Base-by-base conservation (phyloP, 1,139 yeast genomes). In the Pneumocystis jirovecii region DNA sequence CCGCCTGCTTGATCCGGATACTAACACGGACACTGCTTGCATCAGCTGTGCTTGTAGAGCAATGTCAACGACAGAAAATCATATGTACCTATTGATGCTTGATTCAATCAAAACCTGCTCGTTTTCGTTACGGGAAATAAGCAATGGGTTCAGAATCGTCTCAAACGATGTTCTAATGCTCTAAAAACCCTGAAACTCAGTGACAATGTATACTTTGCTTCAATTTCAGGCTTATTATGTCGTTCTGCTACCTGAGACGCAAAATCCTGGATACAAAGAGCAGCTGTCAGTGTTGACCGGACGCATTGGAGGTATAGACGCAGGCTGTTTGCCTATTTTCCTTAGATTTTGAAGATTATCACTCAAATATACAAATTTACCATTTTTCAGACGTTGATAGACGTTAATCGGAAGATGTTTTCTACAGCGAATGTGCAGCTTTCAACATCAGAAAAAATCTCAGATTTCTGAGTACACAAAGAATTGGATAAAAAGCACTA, bases 201-300 rank as follows among this genome's bases (percentile, higher is more conserved):
- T 8, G 21, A 21, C 12, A 56, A 35, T 15, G 1, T 15, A 25
- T 39, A 60, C 61, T 15, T 83, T 61, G 88, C 93, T 76, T 93
- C 99, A 64, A 93, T 86, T 76, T 93, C 99, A 3, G 99, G 99
- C 70, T 95, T 83, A 77, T 93, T 93, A 79, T 93, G 98, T 76
- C 99, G 86, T 78, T 93, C 99, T 19, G 88, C 96, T 68, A 88
- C 82, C 76, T 91, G 96, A 15, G 97, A 91, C 34, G 97, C 87
- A 76, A 95, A 95, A 78, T 91, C 93, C 74, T 91, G 95, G 70
- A 93, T 80, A 72, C 96, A 89, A 65, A 93, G 81, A n/a, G 97
- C 96, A 10, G 97, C 97, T 21, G 96, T 89, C 71, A 93, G 82
- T 37, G 98, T 90, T 67, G 88, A 84, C 75, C 98, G 86, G 39